These are phyloP conservation scores for Eutrema salsugineum DNA, from an alignment of 441 rosid species.

Conservation along the genomic window DNA sequence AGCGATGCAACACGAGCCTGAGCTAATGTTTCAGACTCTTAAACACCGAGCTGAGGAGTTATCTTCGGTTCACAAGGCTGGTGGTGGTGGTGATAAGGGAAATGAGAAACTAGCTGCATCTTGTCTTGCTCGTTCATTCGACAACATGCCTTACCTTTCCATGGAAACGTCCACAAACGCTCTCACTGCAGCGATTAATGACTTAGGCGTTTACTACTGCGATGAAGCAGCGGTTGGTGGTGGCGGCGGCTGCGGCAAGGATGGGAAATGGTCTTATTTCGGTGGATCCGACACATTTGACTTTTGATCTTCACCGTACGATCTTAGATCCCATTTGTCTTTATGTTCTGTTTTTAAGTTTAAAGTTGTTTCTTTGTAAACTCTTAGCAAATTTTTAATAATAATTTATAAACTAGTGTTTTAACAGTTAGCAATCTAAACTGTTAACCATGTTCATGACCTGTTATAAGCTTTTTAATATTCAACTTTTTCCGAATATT, in stretches of 20 bases:
- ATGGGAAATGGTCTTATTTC: constrained; percentile 73
- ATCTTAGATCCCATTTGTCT: background rate
- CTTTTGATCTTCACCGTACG: constrained; percentile 5
- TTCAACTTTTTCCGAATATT: background rate
- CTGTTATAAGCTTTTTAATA: background rate
- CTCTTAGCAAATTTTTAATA: background rate
- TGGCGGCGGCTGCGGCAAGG: constrained; percentile 33
- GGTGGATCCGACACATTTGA: too few species aligned
- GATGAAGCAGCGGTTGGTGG: constrained; percentile 38
- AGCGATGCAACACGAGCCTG: constrained; percentile 93
- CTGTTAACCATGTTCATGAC: constrained; percentile 1
- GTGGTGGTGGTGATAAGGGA: constrained; percentile 24
- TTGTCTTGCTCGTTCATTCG: constrained; percentile 62
- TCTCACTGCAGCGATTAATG: constrained; percentile 46
- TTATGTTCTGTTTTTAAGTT: background rate
- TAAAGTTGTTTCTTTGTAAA: constrained; percentile 16
- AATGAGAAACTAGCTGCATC: constrained; percentile 39
- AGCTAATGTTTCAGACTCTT: constrained; percentile 87
- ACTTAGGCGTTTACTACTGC: constrained; percentile 55
- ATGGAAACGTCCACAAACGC: constrained; percentile 51
- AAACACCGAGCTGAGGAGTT: constrained; percentile 79
- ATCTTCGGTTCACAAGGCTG: constrained; percentile 15
- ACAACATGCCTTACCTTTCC: constrained; percentile 83
- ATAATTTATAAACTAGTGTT: background rate
- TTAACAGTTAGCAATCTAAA: background rate